Conservation (phyloP, 257 asterid species). For the Scutellaria minor region DNA sequence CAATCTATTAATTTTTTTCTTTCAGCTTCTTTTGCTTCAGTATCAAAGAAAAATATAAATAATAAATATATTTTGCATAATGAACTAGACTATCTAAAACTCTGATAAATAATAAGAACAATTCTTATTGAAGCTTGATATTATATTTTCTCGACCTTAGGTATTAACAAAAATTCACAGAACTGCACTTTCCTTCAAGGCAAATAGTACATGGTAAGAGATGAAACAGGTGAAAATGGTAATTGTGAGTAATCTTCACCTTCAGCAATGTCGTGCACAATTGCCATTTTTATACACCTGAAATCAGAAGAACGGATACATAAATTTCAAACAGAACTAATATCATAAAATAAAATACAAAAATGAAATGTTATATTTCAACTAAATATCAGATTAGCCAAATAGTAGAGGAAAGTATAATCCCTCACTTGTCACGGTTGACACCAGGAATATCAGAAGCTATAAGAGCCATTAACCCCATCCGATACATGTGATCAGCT, state of each 20-base stretch:
- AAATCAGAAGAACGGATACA: slow-evolving; percentile 21
- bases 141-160: neutral
- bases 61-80: neutral
- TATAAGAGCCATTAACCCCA: slow-evolving; percentile 94
- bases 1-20: too few species aligned
- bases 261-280: slow-evolving; percentile 98
- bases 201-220: slow-evolving; percentile 1
- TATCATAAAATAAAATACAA: neutral
- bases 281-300: slow-evolving; percentile 98
- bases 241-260: slow-evolving; percentile 50
- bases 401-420: slow-evolving; percentile 18
- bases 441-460: slow-evolving; percentile 86
- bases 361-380: neutral
- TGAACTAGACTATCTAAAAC: neutral
- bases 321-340: slow-evolving; percentile 3
- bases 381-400: slow-evolving; percentile 11
- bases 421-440: slow-evolving; percentile 78
- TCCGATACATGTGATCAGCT: slow-evolving; percentile 95
- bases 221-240: neutral
- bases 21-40: too few species aligned
- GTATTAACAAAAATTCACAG: neutral
- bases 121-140: neutral
- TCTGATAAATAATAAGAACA: neutral
- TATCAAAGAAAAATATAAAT: too few species aligned
- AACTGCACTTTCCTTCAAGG: neutral